These are phyloP conservation scores for Litchi chinensis DNA, from an alignment of 345 rosid species.

Conservation along the genomic window DNA sequence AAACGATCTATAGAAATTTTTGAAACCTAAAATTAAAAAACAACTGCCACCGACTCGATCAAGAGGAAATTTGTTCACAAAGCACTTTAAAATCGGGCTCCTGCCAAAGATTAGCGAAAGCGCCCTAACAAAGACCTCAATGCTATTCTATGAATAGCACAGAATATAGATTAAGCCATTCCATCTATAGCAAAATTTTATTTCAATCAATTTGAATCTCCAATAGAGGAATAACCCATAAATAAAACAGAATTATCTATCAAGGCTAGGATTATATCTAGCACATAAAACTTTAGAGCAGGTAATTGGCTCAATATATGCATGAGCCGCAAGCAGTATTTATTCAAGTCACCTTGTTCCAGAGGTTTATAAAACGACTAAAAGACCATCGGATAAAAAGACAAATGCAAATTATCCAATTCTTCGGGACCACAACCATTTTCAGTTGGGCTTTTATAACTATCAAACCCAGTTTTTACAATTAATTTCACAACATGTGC, in stretches of 20 bases:
- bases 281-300: not conserved
- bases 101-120: not conserved
- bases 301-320: not conserved
- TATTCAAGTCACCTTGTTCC: not conserved
- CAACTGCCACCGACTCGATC: not conserved
- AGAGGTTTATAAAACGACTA: not conserved
- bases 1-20: not conserved
- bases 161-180: not conserved
- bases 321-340: not conserved
- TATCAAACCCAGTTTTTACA: not conserved
- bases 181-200: not conserved
- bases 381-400: not conserved
- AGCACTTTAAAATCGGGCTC: not conserved
- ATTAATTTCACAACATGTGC: not conserved
- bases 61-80: not conserved
- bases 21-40: not conserved
- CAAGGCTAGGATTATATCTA: not conserved
- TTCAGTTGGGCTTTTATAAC: not conserved
- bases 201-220: not conserved
- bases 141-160: not conserved
- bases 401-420: not conserved
- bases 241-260: not conserved
- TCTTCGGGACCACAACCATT: not conserved
- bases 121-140: not conserved
- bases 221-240: not conserved